Base-by-base conservation (phyloP, 352 stramenopile species). In the Salisapilia sapeloensis region DNA sequence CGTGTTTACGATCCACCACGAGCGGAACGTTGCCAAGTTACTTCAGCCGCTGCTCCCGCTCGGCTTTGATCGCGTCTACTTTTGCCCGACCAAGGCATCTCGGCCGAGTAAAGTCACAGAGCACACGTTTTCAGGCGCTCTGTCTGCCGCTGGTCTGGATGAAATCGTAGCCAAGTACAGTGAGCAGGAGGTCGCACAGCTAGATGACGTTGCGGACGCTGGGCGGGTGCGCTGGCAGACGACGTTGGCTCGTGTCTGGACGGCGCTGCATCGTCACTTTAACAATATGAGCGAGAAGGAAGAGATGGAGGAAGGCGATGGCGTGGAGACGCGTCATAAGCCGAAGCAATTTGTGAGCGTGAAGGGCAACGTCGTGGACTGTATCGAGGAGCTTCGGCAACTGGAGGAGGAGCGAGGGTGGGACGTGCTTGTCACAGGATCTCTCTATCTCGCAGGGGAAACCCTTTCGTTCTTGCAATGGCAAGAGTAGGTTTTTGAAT, bases 1-100 rank as follows among this genome's bases (percentile, higher is more conserved):
- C 18, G 51, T 84, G 35, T 87, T 87, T 52, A 80, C 71, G 35
- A 83, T 79, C 46, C 69, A 84, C 53, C 67, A 84, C 50, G 71
- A 87, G 34, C 71, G 71, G 38, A 79, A 87, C 43, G 63, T 87
- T 28, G 67, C 62, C 16, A 45, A 50, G 23, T 46, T 87, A 12
- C 59, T 86, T 12, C 45, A 61, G 23, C 61, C 71, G 23, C 52
- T 84, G 44, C 33, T 87, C 15, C 43, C 43, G 11, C 45, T 72
- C 27, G 30, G 41, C n/a, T 87, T 84, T 34, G 65, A 81, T 36
- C 64, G 51, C 40, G 61, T 83, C 2, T 81, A 83, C 56, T 84
- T 87, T 44, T 77, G 62, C 20, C 58, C 65, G 1, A 84, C 69
- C 19, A 53, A 53, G 18, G 64, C 66, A 38, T 62, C 50, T 3